phyloP scores from a whole-genome alignment of 352 stramenopile species.

The Pythium dissotocum region DNA sequence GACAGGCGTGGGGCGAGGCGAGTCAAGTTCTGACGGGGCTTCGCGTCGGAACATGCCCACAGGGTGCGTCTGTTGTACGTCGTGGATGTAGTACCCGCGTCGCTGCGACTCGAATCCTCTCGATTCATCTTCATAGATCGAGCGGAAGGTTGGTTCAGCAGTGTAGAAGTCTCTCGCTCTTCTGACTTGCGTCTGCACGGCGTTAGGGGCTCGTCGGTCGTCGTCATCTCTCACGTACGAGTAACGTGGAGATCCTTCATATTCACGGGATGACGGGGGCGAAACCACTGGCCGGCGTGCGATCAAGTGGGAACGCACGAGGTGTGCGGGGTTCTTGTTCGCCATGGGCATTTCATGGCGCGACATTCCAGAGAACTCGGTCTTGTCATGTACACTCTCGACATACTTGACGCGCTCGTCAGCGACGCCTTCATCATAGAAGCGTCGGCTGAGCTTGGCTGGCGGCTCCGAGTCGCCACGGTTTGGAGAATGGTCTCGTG shows the following conservation, averaged over 20 bases:
- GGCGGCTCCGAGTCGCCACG: neutral
- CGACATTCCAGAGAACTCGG: neutral
- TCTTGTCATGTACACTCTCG: neutral
- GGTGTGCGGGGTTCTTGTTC: neutral
- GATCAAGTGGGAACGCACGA: neutral
- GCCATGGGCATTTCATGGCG: constrained; percentile 6
- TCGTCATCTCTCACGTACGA: neutral
- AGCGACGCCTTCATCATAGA: constrained; percentile 15
- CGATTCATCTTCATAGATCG: constrained; percentile 1
- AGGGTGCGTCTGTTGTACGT: constrained; percentile 5
- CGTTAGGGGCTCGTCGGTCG: neutral
- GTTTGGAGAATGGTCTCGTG: constrained; percentile 12
- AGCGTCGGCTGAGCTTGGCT: constrained; percentile 3
- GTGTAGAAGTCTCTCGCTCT: neutral
- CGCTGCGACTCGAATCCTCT: constrained; percentile 2
- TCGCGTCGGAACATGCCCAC: neutral
- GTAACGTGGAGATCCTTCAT: neutral
- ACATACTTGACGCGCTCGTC: constrained; percentile 5
- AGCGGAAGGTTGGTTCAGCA: neutral
- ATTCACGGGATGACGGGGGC: neutral
- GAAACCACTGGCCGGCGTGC: neutral
- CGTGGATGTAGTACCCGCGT: constrained; percentile 6
- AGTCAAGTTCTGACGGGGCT: constrained; percentile 5
- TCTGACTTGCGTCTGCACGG: neutral
- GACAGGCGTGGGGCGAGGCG: constrained; percentile 7